Percentiles rank a stretch among this genome's conserved stretches.
These are phyloP conservation scores for Marasmius sp. DNA, from an alignment of 1,284 basidiomycete species.

Conservation along the genomic window DNA sequence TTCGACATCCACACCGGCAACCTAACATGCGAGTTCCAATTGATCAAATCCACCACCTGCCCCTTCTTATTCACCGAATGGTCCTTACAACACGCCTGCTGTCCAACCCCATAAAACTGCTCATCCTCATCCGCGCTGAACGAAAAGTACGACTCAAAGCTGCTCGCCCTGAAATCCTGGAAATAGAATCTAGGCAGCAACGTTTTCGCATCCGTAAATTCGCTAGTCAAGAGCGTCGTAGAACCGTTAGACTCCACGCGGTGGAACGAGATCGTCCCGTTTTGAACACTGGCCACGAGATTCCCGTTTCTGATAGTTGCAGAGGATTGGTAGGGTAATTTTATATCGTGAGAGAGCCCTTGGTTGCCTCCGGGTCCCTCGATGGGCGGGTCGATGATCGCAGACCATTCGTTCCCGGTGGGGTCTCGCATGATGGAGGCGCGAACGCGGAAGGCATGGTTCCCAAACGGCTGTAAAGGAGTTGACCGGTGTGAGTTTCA, in stretches of 20 bases:
- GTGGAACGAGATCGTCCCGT: conserved; percentile 34
- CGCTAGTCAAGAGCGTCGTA: conserved; percentile 31
- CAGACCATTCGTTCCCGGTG: conserved; percentile 34
- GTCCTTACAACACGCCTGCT: conserved; percentile 42
- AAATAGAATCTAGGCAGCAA: conserved; percentile 34
- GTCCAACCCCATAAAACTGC: conserved; percentile 38
- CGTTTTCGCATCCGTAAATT: conserved; percentile 38
- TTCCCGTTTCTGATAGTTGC: conserved; percentile 36
- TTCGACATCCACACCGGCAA: conserved; percentile 42
- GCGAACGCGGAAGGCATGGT: conserved; percentile 38
- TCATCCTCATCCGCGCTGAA: conserved; percentile 36
- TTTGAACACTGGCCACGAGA: conserved; percentile 29
- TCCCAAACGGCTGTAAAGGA: conserved; percentile 35
- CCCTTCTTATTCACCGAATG: conserved; percentile 43
- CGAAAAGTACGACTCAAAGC: conserved; percentile 36
- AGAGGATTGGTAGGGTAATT: conserved; percentile 31
- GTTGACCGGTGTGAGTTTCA: too few species aligned
- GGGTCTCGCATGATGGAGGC: conserved; percentile 39
- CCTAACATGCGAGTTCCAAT: conserved; percentile 42
- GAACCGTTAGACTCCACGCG: conserved; percentile 34
- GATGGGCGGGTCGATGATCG: conserved; percentile 38
- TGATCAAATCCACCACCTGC: conserved; percentile 39
- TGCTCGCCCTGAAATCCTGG: conserved; percentile 34
- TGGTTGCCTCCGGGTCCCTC: conserved; percentile 35
- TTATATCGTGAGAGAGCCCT: conserved; percentile 33